These are phyloP conservation scores for Chlorella vulgaris DNA, from an alignment of 139 green algal genomes.

Conservation along the genomic window DNA sequence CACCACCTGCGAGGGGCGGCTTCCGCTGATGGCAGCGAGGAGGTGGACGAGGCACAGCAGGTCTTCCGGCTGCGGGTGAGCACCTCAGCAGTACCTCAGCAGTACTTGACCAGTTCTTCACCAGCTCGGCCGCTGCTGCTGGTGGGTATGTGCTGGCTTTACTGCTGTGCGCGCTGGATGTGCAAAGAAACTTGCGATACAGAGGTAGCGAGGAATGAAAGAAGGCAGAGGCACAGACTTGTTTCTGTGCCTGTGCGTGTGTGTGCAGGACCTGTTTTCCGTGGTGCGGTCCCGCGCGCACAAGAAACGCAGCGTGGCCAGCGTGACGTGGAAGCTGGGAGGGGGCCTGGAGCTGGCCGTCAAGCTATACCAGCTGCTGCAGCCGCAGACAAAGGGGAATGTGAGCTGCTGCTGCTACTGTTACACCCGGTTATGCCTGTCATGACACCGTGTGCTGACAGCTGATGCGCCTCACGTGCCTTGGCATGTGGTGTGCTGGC, in stretches of 20 bases:
- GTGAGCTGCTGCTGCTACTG: background rate
- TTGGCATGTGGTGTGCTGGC: no score
- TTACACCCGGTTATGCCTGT: no score
- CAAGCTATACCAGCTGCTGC: conserved; percentile 37
- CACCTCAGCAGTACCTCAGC: background rate
- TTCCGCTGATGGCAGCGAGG: background rate
- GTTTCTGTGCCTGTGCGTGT: no score
- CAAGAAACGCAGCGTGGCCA: conserved; percentile 27
- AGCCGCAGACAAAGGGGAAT: conserved; percentile 22
- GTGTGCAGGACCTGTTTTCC: conserved; percentile 26
- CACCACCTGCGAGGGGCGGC: background rate
- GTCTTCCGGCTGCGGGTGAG: conserved; percentile 14
- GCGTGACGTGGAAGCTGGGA: conserved; percentile 34
- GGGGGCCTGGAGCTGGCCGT: conserved; percentile 36
- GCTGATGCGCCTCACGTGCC: no score
- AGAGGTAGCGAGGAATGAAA: no score
- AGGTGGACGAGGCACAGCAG: background rate
- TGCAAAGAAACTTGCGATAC: no score
- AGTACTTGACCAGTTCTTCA: no score
- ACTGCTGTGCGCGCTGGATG: no score
- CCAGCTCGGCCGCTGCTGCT: no score
- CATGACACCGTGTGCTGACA: no score
- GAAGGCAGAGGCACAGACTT: no score
- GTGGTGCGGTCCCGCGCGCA: conserved; percentile 34
- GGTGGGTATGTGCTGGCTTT: no score